These are phyloP conservation scores for Suillus tomentosus DNA, from an alignment of 768 basidiomycete genomes.

Conservation along the genomic window DNA sequence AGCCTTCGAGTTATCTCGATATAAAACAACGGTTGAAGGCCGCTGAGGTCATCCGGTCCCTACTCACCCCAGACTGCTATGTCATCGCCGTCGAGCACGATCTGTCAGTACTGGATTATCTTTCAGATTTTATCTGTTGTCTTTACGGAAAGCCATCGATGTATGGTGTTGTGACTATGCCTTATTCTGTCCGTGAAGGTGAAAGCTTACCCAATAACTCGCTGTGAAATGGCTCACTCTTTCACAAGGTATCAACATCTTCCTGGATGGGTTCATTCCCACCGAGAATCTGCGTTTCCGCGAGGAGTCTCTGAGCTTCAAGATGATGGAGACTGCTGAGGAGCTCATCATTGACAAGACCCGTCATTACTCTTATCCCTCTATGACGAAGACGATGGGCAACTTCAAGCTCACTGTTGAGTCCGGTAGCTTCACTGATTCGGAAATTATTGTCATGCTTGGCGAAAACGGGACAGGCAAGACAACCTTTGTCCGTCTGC, in stretches of 20 bases:
- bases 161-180: slow-evolving; percentile 99
- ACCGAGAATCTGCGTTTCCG: slow-evolving; percentile 99
- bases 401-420: slow-evolving; percentile 94
- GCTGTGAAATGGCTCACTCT: slow-evolving; percentile 9
- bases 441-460: slow-evolving; percentile 98
- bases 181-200: slow-evolving; percentile 97
- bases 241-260: slow-evolving; percentile 91
- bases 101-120: slow-evolving; percentile 95
- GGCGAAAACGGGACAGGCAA: slow-evolving; percentile 99
- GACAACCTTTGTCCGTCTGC: slow-evolving; percentile 94
- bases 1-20: slow-evolving; percentile 97
- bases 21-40: slow-evolving; percentile 94
- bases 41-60: slow-evolving; percentile 89
- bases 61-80: slow-evolving; percentile 83
- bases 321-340: slow-evolving; percentile 96
- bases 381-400: slow-evolving; percentile 97
- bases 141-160: slow-evolving; percentile 96
- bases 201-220: slow-evolving; percentile 18
- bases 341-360: slow-evolving; percentile 87
- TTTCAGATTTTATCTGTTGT: slow-evolving; percentile 98
- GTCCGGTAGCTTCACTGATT: slow-evolving; percentile 92
- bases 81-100: slow-evolving; percentile 99
- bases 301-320: slow-evolving; percentile 93
- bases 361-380: slow-evolving; percentile 86
- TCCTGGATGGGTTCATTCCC: slow-evolving; percentile 97